Base-by-base conservation (phyloP, 257 asterid species). In the Agastache rugosa region DNA sequence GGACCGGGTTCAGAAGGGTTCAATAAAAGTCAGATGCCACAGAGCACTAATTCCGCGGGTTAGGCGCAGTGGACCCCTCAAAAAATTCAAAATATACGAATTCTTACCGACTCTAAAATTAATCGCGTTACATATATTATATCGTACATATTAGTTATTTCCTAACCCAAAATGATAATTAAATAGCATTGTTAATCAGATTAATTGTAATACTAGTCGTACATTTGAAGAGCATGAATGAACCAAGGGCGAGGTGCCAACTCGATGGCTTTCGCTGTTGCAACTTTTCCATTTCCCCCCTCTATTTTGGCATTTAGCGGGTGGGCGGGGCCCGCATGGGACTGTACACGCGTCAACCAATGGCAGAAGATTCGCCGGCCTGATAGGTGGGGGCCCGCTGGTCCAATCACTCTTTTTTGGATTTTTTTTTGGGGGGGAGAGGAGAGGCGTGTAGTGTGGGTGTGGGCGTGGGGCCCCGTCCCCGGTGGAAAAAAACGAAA, bases 261-360 rank as follows among this genome's bases (percentile, higher is more conserved):
- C 72, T 75, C 62, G 78, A 75, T 17, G 48, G 63, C 67, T 71
- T 76, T 41, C 63, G 63, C 29, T 62, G 41, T 50, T 63, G 2
- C 71, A 31, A 20, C 29, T 23, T n/a, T n/a, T n/a, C n/a, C n/a
- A n/a, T 22, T 20, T 14, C 23, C 34, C 55, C 39, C 16, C 51
- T 10, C 50, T 16, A 11, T 68, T 68, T 81, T 68, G 82, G 51
- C 79, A 76, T 72, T 29, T 80, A 66, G 76, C 80, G 4, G 34
- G n/a, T 5, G 7, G 10, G 0, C 0, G 56, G 84, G 88, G 7
- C 89, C 86, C 86, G 20, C 22, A 0, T 0, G 0, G 44, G 11
- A 83, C 93, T 84, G 87, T 90, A 86, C 87, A 83, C 89, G 90
- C 92, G 91, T 86, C 96, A 77, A 84, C 80, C 64, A 35, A 45